phyloP scores from a whole-genome alignment of 208 protist genomes.

The Crithidia sp. region DNA sequence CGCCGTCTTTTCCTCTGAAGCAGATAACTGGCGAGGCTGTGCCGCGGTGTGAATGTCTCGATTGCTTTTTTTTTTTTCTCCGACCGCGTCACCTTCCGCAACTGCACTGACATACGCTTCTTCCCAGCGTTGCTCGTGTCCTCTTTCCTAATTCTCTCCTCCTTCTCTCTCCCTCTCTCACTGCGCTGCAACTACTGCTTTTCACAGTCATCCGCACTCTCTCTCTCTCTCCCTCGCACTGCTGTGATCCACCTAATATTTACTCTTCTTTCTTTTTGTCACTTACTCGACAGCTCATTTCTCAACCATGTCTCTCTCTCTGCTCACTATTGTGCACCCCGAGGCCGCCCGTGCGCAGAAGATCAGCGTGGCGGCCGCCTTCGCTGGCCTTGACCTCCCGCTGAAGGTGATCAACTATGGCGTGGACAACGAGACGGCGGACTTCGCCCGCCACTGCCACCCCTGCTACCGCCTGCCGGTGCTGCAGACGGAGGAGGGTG shows the following conservation, averaged over 20 bases:
- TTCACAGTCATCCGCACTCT: background rate
- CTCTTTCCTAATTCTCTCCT: background rate
- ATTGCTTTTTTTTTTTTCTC: conserved; percentile 10
- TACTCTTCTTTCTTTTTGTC: no score
- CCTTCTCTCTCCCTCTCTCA: background rate
- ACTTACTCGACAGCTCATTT: no score
- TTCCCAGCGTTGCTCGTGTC: no score
- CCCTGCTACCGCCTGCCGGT: conserved; percentile 72
- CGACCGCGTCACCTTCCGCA: background rate
- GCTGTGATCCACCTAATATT: background rate
- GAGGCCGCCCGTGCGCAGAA: conserved; percentile 64
- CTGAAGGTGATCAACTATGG: conserved; percentile 48
- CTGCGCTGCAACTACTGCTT: background rate
- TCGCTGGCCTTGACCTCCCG: conserved; percentile 62
- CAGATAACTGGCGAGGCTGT: no score
- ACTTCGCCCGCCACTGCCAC: conserved; percentile 68
- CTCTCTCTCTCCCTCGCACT: background rate
- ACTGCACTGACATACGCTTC: no score
- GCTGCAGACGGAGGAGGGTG: conserved; percentile 81
- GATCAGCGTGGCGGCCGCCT: conserved; percentile 63
- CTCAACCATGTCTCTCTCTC: conserved; percentile 44
- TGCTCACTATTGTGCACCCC: conserved; percentile 35
- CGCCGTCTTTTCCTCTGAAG: no score
- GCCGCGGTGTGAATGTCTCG: no score
- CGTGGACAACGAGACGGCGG: conserved; percentile 67